Conservation (phyloP, 2,329 filamentous ascomycete species). For the Colletotrichum sp. region DNA sequence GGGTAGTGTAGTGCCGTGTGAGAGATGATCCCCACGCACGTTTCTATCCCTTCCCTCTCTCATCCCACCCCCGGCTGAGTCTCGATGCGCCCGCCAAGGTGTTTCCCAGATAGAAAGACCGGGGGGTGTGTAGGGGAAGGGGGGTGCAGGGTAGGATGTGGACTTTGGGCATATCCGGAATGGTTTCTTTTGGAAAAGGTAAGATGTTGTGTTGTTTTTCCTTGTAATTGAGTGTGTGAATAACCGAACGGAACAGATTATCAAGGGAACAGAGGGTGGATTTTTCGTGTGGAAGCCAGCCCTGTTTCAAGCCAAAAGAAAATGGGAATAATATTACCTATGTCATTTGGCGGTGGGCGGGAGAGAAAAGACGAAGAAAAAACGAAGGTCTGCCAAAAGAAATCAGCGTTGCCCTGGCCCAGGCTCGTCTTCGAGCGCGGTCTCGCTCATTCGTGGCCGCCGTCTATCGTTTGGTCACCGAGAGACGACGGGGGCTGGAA, state of each 20-base stretch:
- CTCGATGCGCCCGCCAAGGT: background rate
- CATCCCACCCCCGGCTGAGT: background rate
- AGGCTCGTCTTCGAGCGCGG: background rate
- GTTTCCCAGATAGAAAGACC: background rate
- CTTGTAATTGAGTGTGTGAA: background rate
- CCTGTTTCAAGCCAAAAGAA: slow-evolving; percentile 4
- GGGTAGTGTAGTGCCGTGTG: background rate
- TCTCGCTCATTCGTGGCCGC: background rate
- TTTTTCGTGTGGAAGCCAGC: background rate
- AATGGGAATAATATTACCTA: background rate
- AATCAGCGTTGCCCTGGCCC: background rate
- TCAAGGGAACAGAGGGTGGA: background rate
- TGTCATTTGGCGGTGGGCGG: background rate
- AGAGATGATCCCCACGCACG: background rate
- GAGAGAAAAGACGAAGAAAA: background rate
- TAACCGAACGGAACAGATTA: background rate
- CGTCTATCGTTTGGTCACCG: background rate
- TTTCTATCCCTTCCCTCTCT: background rate
- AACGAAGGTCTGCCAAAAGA: background rate
- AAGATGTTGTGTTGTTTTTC: background rate
- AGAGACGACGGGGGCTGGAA: background rate
- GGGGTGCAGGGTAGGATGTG: background rate
- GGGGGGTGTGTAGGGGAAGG: background rate
- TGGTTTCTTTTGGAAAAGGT: slow-evolving; percentile 5
- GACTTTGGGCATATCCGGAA: background rate